phyloP scores from a whole-genome alignment of 1,284 basidiomycete genomes.

The Malassezia yamatoensis region DNA sequence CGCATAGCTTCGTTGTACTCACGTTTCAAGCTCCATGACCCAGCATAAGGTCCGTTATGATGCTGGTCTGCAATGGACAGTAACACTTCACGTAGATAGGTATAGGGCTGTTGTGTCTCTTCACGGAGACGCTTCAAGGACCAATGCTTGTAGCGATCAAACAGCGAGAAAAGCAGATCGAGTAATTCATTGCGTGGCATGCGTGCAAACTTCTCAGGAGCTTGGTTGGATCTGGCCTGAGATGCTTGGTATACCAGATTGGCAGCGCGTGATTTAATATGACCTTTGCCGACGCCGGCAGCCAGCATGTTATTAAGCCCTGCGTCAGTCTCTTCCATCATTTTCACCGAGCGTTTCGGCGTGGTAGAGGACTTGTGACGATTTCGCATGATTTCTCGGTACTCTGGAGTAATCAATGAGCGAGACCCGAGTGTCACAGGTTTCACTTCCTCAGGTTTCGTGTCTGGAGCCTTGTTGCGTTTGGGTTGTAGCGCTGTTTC shows the following conservation, averaged over 20 bases:
- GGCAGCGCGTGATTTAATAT: constrained; percentile 23
- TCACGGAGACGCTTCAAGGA: constrained; percentile 67
- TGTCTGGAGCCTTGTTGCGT: neutral
- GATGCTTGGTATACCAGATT: constrained; percentile 12
- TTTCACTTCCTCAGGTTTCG: constrained; percentile 15
- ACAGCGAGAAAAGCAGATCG: constrained; percentile 70
- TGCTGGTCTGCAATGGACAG: constrained; percentile 70
- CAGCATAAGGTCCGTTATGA: constrained; percentile 59
- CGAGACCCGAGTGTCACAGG: constrained; percentile 31
- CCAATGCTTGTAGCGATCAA: constrained; percentile 72
- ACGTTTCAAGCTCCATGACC: constrained; percentile 49
- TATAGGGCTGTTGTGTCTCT: constrained; percentile 79
- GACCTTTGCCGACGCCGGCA: constrained; percentile 34
- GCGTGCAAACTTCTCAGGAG: constrained; percentile 65
- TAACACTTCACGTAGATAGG: constrained; percentile 77
- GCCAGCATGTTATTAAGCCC: constrained; percentile 48
- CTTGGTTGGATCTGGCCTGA: constrained; percentile 10
- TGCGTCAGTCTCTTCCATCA: constrained; percentile 48
- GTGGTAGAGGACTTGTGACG: constrained; percentile 49
- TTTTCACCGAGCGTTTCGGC: constrained; percentile 50
- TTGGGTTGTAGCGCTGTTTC: constrained; percentile 40
- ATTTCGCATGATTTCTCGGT: constrained; percentile 50
- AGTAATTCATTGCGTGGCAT: constrained; percentile 79
- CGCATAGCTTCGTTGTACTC: constrained; percentile 22
- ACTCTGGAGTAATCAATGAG: constrained; percentile 46